These are phyloP conservation scores for Sporothrix dimorphospora DNA, from an alignment of 2,329 filamentous ascomycete genomes.

Conservation along the genomic window DNA sequence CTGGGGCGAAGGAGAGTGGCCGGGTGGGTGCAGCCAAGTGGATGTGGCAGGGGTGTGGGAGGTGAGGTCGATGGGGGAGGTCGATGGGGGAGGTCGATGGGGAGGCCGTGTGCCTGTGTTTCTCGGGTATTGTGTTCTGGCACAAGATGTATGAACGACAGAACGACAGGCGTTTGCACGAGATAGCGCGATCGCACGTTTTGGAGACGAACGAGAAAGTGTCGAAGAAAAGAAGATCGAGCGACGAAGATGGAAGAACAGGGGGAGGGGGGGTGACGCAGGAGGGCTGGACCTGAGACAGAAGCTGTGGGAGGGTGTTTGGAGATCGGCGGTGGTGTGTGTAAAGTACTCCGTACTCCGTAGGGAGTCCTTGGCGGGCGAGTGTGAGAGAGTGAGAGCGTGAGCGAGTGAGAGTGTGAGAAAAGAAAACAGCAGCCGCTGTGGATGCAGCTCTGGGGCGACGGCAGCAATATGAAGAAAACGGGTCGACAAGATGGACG, in stretches of 20 bases:
- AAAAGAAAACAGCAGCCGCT: neutral
- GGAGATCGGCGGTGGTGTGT: constrained; percentile 19
- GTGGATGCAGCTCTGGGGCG: no score
- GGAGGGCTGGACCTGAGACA: constrained; percentile 30
- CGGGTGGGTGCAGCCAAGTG: constrained; percentile 13
- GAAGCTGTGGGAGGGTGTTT: constrained; percentile 28
- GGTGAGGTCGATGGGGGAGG: neutral
- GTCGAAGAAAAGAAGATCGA: neutral
- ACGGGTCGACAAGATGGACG: neutral
- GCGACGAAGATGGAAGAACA: neutral
- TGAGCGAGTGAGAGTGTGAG: neutral
- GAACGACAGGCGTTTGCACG: neutral
- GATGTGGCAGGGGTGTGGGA: constrained; percentile 5
- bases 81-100: no score
- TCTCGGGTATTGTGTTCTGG: neutral
- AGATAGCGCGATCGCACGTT: neutral
- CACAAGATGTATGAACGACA: neutral
- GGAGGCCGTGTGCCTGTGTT: neutral
- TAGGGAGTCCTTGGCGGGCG: neutral
- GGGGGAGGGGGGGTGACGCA: constrained; percentile 12
- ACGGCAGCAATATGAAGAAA: neutral
- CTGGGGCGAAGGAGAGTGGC: constrained; percentile 22
- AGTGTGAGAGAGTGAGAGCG: neutral
- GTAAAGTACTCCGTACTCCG: neutral
- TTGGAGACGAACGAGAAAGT: neutral